A percentile compares a stretch with the other conserved stretches of the same genome.
These are phyloP conservation scores for Picea sitchensis DNA, from an alignment of 75 land plant species.

Conservation along the genomic window DNA sequence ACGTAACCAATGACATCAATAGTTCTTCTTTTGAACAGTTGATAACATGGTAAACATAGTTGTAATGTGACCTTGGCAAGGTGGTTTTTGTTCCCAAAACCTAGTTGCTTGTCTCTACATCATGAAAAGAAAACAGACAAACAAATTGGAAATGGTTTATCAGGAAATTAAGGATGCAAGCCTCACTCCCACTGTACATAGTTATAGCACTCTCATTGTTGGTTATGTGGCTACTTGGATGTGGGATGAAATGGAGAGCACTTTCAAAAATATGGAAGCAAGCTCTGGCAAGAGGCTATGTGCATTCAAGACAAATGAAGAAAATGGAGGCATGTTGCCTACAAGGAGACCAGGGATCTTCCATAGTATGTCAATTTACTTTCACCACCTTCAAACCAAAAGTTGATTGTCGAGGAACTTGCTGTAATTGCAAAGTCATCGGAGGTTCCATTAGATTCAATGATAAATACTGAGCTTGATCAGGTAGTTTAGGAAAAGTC, in stretches of 20 bases:
- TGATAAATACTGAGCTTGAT: too few species aligned
- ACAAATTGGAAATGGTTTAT: constrained; percentile 4
- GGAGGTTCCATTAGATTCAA: too few species aligned
- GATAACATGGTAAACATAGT: constrained; percentile 31
- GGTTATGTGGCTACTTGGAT: constrained; percentile 77
- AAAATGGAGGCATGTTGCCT: constrained; percentile 86
- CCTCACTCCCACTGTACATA: constrained; percentile 40
- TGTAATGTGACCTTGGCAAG: constrained; percentile 34
- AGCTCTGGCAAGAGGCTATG: constrained; percentile 70
- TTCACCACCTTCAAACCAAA: too few species aligned
- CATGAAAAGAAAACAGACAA: background rate
- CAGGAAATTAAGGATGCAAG: constrained; percentile 28
- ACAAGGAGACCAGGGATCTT: too few species aligned
- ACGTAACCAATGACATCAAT: constrained; percentile 16
- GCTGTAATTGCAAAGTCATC: too few species aligned
- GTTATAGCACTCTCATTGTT: constrained; percentile 62
- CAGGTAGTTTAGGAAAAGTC: too few species aligned
- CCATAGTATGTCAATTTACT: too few species aligned
- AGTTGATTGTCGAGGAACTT: too few species aligned
- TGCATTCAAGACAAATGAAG: constrained; percentile 41
- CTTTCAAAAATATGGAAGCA: constrained; percentile 33
- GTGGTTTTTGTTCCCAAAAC: constrained; percentile 43
- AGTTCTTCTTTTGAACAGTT: constrained; percentile 19
- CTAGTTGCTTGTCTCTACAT: background rate
- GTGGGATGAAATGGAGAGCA: constrained; percentile 65